phyloP scores from a whole-genome alignment of 208 protist species.

The Leishmania guyanensis region DNA sequence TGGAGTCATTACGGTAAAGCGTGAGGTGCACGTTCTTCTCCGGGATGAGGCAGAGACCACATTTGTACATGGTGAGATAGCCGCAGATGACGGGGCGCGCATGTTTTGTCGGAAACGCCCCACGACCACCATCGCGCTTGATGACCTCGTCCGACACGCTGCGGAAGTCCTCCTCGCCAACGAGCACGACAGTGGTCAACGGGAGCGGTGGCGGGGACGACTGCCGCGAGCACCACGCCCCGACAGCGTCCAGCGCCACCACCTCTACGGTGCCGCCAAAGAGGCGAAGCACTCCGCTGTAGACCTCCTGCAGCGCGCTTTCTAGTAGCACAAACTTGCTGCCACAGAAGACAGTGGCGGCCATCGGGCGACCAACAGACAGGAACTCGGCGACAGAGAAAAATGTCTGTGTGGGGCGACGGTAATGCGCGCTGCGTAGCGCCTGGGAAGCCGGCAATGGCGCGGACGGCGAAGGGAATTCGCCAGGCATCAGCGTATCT shows the following conservation, averaged over 20 bases:
- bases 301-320: slow-evolving; percentile 18
- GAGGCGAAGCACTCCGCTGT: slow-evolving; percentile 34
- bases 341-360: slow-evolving; percentile 34
- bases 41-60: slow-evolving; percentile 54
- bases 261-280: slow-evolving; percentile 44
- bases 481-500: slow-evolving; percentile 33
- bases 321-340: slow-evolving; percentile 57
- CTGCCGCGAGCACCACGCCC: slow-evolving; percentile 9
- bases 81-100: slow-evolving; percentile 13
- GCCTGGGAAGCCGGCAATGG: slow-evolving; percentile 39
- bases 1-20: slow-evolving; percentile 56
- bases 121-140: slow-evolving; percentile 17
- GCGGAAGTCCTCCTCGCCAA: slow-evolving; percentile 37
- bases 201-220: slow-evolving; percentile 15
- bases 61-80: slow-evolving; percentile 48
- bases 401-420: slow-evolving; percentile 53
- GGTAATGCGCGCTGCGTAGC: slow-evolving; percentile 57
- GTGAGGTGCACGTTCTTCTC: slow-evolving; percentile 65
- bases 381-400: slow-evolving; percentile 63
- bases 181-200: slow-evolving; percentile 30
- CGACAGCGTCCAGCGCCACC: slow-evolving; percentile 21
- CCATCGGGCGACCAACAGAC: slow-evolving; percentile 34
- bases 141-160: slow-evolving; percentile 39
- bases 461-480: slow-evolving; percentile 45
- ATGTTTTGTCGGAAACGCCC: slow-evolving; percentile 5